Evolutionary conservation across 257 asterid genomes (phyloP), one percentile per base, ranked within the genome.

Genomic region (Lantana camara): DNA sequence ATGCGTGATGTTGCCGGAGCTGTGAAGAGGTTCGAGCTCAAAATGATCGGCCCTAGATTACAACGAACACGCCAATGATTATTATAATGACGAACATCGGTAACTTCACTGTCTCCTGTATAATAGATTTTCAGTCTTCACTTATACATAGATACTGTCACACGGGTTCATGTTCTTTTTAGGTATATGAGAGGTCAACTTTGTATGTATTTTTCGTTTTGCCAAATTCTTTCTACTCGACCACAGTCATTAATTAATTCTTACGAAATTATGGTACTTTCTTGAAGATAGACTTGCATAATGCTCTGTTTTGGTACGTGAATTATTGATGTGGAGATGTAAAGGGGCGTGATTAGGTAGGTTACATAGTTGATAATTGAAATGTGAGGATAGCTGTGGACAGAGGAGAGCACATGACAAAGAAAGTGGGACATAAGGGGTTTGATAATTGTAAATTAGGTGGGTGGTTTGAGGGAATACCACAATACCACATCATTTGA

Each of bases 1-100:
- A 75, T 89, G 96, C 80, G 93, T 10, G 68, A 76, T 3, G 67
- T 73, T 13, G 95, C 93, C 12, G 96, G 87, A 62, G 60, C 70
- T 19, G 92, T 89, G 5, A 89, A 89, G 73, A 76, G 86, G 47
- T 89, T 86, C 32, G 96, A 89, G 46, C 88, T 79, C 66, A 80
- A 86, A 58, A 79, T 71, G 80, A 82, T 89, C 42, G 95, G 96
- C 21, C 52, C 84, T 16, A 24, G 5, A 15, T 58, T 89, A 71
- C 95, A 84, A 68, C 75, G 62, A 61, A 89, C 91, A 7, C 75
- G 77, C 10, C 93, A 86, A 76, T 85, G 80, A 80, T 34, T 2
- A 27, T 27, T 27, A 27, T 27, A 27, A 27, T 27, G n/a, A n/a
- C n/a, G n/a, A 27, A 2, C 5, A 27, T 27, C 5, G 32, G 32